phyloP scores from a whole-genome alignment of 257 asterid species.

The Nicotiana otophora region DNA sequence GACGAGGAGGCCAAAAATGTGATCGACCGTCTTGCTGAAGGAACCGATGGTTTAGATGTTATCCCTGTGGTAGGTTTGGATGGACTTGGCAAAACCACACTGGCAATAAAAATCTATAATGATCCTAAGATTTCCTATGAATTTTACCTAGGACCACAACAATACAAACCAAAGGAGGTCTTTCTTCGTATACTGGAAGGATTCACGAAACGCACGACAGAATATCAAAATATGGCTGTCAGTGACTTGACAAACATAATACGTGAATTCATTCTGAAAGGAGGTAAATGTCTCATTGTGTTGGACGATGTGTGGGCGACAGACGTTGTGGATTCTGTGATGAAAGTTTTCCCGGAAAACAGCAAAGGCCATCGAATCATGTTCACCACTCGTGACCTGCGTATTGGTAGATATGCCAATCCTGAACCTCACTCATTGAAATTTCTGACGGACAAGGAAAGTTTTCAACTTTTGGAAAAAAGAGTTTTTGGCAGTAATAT shows the following conservation, averaged over 20 bases:
- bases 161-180: neutral
- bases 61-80: slow-evolving; percentile 23
- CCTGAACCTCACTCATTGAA: slow-evolving; percentile 23
- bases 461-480: slow-evolving; percentile 28
- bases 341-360: slow-evolving; percentile 2
- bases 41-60: neutral
- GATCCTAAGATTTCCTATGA: slow-evolving; percentile 5
- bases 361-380: neutral
- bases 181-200: too few relatives aligned
- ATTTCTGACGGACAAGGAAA: slow-evolving; percentile 15
- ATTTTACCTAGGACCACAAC: neutral
- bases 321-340: slow-evolving; percentile 24
- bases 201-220: too few relatives aligned
- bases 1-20: slow-evolving; percentile 14
- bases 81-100: slow-evolving; percentile 11
- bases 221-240: too few relatives aligned
- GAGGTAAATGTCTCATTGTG: slow-evolving; percentile 24
- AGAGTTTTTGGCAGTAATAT: slow-evolving; percentile 26
- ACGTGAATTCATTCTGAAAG: neutral
- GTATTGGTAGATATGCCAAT: slow-evolving; percentile 23
- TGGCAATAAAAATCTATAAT: neutral
- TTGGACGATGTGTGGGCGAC: slow-evolving; percentile 33
- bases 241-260: too few relatives aligned
- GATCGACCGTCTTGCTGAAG: slow-evolving; percentile 3
- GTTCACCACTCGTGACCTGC: slow-evolving; percentile 23